These are phyloP conservation scores for Lobosporangium transversale DNA, from an alignment of 192 early-diverging fungal species.

Conservation along the genomic window DNA sequence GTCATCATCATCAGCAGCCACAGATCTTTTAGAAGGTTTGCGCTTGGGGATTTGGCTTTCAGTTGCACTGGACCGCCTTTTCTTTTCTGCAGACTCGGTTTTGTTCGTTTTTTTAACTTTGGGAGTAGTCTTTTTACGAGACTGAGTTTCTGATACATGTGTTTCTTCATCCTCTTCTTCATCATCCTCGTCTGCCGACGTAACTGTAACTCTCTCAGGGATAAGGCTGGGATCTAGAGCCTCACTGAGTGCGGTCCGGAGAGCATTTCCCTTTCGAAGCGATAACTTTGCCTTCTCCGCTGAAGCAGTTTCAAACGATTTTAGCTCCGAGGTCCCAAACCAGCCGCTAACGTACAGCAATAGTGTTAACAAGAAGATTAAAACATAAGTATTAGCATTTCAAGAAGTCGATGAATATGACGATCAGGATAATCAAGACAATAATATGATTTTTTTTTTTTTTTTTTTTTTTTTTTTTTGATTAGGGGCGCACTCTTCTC, in stretches of 20 bases:
- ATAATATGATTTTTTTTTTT: neutral
- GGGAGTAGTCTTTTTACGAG: conserved; percentile 26
- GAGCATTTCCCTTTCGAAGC: conserved; percentile 23
- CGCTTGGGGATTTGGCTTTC: conserved; percentile 29
- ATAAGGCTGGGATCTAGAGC: conserved; percentile 39
- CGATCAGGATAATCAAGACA: neutral
- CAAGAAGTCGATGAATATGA: too few relatives aligned
- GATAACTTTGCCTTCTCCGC: conserved; percentile 37
- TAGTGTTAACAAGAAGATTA: neutral
- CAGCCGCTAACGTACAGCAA: conserved; percentile 43
- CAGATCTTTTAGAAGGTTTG: conserved; percentile 34
- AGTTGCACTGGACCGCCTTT: conserved; percentile 21
- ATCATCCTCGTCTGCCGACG: conserved; percentile 1
- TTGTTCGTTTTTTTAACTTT: conserved; percentile 34
- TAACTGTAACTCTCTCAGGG: conserved; percentile 2
- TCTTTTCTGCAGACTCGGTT: conserved; percentile 33
- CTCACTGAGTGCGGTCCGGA: conserved; percentile 33
- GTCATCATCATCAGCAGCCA: conserved; percentile 29
- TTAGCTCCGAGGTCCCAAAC: conserved; percentile 51
- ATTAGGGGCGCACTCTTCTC: too few relatives aligned
- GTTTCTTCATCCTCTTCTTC: conserved; percentile 34
- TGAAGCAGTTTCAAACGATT: conserved; percentile 45
- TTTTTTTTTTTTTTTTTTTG: too few relatives aligned
- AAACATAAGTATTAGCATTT: too few relatives aligned
- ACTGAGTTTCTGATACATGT: neutral